These are phyloP conservation scores for Carex cristatella DNA, from an alignment of 176 grass and related monocot genomes.

Conservation along the genomic window DNA sequence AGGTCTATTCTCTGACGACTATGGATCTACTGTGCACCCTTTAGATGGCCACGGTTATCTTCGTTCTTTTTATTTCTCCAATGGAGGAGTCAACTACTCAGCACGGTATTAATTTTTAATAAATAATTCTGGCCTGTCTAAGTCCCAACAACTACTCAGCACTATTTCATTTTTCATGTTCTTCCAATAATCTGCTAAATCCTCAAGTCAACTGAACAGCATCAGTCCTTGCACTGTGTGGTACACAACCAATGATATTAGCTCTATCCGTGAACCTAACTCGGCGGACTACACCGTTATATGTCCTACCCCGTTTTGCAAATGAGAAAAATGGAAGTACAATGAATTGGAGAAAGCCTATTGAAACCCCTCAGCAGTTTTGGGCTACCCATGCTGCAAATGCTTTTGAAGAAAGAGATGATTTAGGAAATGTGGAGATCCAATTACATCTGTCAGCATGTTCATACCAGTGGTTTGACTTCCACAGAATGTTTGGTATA, in stretches of 20 bases:
- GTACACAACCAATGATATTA: slow-evolving; percentile 76
- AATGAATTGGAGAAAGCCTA: slow-evolving; percentile 56
- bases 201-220: slow-evolving; percentile 25
- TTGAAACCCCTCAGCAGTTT: slow-evolving; percentile 61
- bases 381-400: slow-evolving; percentile 78
- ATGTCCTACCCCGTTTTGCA: slow-evolving; percentile 66
- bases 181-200: neutral
- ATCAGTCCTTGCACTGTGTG: slow-evolving; percentile 63
- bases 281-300: slow-evolving; percentile 53
- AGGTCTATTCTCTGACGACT: no score
- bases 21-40: slow-evolving; percentile 65
- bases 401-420: slow-evolving; percentile 1
- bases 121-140: neutral
- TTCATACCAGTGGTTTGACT: no score
- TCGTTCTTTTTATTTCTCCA: slow-evolving; percentile 63
- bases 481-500: slow-evolving; percentile 72
- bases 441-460: no score
- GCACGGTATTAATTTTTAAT: slow-evolving; percentile 35
- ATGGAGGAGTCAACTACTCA: slow-evolving; percentile 34
- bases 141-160: neutral
- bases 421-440: no score
- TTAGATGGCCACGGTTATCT: slow-evolving; percentile 98
- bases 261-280: slow-evolving; percentile 64
- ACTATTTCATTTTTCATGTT: neutral
- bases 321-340: slow-evolving; percentile 7